Evolutionary conservation across 2,329 filamentous ascomycete species (phyloP).

Genomic region (Cladosporium austrohemisphaericum): DNA sequence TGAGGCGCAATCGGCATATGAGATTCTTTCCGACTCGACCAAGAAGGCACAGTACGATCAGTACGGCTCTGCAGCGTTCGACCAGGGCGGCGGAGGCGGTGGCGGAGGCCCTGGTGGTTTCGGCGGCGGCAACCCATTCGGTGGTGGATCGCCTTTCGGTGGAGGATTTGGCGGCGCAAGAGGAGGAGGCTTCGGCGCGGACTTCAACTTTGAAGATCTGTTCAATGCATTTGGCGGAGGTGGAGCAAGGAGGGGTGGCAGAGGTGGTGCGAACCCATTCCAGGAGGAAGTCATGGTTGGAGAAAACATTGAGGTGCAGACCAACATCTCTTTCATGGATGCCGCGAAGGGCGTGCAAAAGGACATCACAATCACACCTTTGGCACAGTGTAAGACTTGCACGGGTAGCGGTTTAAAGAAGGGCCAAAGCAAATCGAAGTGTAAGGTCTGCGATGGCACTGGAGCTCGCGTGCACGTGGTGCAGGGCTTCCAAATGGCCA

Average conservation of each 20-base stretch:
- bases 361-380: constrained; percentile 79
- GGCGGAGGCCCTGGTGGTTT: constrained; percentile 53
- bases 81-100: constrained; percentile 59
- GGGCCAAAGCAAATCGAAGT: constrained; percentile 68
- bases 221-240: constrained; percentile 81
- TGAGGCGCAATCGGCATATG: constrained; percentile 90
- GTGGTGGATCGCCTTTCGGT: constrained; percentile 53
- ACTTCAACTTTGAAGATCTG: constrained; percentile 94
- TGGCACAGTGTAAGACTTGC: constrained; percentile 79
- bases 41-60: constrained; percentile 92
- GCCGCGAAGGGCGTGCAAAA: constrained; percentile 87
- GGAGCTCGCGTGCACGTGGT: constrained; percentile 85
- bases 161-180: constrained; percentile 39
- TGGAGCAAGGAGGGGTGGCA: constrained; percentile 41
- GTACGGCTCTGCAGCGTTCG: constrained; percentile 76
- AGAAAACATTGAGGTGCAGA: constrained; percentile 92
- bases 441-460: constrained; percentile 78
- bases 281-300: constrained; percentile 81
- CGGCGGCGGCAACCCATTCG: constrained; percentile 64
- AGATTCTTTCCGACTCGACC: constrained; percentile 84
- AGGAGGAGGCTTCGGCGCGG: constrained; percentile 64
- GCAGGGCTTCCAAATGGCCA: constrained; percentile 93
- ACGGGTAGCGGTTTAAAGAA: constrained; percentile 78
- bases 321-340: constrained; percentile 92
- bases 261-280: constrained; percentile 63